phyloP scores from a whole-genome alignment of 176 grass and related monocot genomes.

The Aegilops longissima region DNA sequence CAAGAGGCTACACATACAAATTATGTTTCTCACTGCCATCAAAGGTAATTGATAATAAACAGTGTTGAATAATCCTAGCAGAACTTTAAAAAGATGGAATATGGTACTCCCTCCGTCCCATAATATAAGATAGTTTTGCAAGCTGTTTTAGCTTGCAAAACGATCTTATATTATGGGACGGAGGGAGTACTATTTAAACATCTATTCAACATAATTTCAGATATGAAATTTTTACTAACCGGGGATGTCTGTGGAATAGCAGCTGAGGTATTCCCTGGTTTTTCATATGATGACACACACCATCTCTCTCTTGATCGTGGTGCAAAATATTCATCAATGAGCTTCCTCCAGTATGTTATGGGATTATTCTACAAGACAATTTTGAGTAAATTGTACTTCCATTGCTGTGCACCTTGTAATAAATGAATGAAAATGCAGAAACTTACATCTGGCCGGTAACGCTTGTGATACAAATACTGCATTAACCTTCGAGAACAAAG shows the following conservation, averaged over 20 bases:
- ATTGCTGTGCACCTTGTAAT: slow-evolving; percentile 9
- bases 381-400: slow-evolving; percentile 25
- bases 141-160: too few relatives aligned
- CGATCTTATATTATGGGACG: too few relatives aligned
- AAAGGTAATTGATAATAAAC: not conserved
- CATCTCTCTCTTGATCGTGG: slow-evolving; percentile 85
- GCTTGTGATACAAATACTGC: slow-evolving; percentile 95
- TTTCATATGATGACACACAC: slow-evolving; percentile 92
- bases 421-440: slow-evolving; percentile 16
- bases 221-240: slow-evolving; percentile 48
- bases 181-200: slow-evolving; percentile 1
- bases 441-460: slow-evolving; percentile 72
- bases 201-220: slow-evolving; percentile 1
- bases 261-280: slow-evolving; percentile 66
- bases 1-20: not conserved
- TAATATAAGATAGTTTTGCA: too few relatives aligned
- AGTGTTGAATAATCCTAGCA: not conserved
- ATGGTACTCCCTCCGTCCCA: not conserved
- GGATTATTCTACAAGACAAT: slow-evolving; percentile 67
- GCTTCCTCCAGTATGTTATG: slow-evolving; percentile 92
- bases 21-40: slow-evolving; percentile 1
- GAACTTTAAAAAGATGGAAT: not conserved
- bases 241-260: slow-evolving; percentile 61
- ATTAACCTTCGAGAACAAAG: slow-evolving; percentile 86
- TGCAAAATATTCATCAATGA: slow-evolving; percentile 94